Percentiles rank a stretch among this genome's conserved stretches.
Evolutionary conservation across 805 yeast species (phyloP).

Genomic region (Sungouiella thailandica): DNA sequence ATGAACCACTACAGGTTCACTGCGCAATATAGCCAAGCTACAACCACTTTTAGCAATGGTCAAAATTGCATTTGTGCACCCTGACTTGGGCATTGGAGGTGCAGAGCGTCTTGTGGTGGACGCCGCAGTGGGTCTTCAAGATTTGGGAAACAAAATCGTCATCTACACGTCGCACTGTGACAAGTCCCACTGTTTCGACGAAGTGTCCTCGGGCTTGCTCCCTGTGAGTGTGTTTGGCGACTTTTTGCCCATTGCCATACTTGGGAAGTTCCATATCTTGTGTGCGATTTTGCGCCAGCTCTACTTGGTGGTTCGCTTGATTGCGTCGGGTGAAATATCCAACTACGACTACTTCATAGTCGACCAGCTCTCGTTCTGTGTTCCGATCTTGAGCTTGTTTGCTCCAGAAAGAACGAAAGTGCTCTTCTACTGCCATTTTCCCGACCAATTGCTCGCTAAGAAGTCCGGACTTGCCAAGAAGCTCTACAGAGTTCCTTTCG

Average conservation of each 20-base stretch:
- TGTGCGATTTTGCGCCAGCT: slow-evolving; percentile 84
- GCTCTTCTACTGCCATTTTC: slow-evolving; percentile 93
- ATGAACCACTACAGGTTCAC: no score
- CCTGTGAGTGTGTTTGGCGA: slow-evolving; percentile 77
- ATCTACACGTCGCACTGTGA: slow-evolving; percentile 92
- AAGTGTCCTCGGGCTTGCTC: slow-evolving; percentile 56
- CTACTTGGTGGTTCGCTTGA: slow-evolving; percentile 45
- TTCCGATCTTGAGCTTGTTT: slow-evolving; percentile 61
- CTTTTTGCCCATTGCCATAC: slow-evolving; percentile 65
- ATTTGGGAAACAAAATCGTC: slow-evolving; percentile 49
- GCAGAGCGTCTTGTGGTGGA: slow-evolving; percentile 97
- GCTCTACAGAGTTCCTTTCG: slow-evolving; percentile 78
- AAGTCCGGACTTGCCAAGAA: slow-evolving; percentile 51
- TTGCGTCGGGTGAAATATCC: slow-evolving; percentile 44
- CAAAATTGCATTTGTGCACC: slow-evolving; percentile 83
- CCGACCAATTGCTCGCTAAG: slow-evolving; percentile 75
- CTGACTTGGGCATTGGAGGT: slow-evolving; percentile 95
- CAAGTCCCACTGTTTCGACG: slow-evolving; percentile 83
- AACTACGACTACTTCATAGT: slow-evolving; percentile 70
- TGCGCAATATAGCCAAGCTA: no score
- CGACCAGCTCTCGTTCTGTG: slow-evolving; percentile 82
- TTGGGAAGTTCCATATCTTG: slow-evolving; percentile 67
- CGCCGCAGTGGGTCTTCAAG: slow-evolving; percentile 83
- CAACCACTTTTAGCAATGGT: slow-evolving; percentile 9
- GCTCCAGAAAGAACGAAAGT: slow-evolving; percentile 42